Conservation (phyloP, 2,329 filamentous ascomycete genomes). For the Calonectria hawksworthii region DNA sequence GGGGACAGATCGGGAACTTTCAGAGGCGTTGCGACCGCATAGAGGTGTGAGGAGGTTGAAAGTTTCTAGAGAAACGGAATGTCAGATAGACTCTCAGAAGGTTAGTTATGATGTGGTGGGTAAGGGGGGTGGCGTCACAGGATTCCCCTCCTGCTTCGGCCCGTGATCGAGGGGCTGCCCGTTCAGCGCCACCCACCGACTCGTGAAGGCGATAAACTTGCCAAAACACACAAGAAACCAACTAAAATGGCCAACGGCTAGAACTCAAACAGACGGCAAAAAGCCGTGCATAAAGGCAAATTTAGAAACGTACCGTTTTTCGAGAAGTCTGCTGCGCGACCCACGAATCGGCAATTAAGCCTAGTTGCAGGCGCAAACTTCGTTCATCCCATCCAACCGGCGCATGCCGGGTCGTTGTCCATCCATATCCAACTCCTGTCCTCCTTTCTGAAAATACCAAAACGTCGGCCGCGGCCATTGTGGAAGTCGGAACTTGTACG, state of each 20-base stretch:
- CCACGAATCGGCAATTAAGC: constrained; percentile 53
- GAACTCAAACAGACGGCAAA: constrained; percentile 12
- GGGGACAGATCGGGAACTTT: constrained; percentile 47
- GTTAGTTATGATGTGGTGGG: constrained; percentile 30
- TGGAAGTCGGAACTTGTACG: constrained; percentile 62
- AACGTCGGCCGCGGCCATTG: constrained; percentile 68
- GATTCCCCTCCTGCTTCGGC: constrained; percentile 40
- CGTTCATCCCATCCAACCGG: constrained; percentile 45
- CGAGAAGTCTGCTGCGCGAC: constrained; percentile 38
- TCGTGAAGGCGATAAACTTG: constrained; percentile 36
- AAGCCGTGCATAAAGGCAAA: not conserved
- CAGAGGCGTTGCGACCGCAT: constrained; percentile 37
- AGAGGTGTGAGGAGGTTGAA: constrained; percentile 30
- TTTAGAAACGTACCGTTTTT: constrained; percentile 38
- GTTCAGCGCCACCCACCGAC: constrained; percentile 42
- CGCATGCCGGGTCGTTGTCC: constrained; percentile 50
- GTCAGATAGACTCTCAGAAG: constrained; percentile 41
- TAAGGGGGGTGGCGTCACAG: constrained; percentile 36
- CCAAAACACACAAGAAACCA: not conserved
- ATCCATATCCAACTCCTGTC: constrained; percentile 58
- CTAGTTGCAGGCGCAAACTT: constrained; percentile 44
- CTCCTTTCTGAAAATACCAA: constrained; percentile 58
- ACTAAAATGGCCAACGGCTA: constrained; percentile 11
- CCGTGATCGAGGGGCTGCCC: constrained; percentile 42
- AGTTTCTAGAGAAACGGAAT: constrained; percentile 33